Evolutionary conservation across 192 early-diverging fungal genomes (phyloP), one percentile per base, ranked within the genome.

Genomic region (Geosiphon pyriformis): DNA sequence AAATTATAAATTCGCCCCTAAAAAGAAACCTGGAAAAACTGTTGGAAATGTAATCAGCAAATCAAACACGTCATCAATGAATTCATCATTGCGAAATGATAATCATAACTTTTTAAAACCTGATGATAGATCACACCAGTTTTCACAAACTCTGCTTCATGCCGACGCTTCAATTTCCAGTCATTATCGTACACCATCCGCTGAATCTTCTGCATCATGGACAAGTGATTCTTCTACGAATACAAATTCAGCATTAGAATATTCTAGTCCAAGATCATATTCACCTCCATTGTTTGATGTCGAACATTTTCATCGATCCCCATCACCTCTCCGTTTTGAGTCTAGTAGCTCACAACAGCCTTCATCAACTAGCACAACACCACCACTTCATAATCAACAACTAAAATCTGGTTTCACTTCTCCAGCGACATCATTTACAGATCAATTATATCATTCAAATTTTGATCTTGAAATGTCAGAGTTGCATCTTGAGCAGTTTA

Each of bases 1-100:
- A 10, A 27, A 68, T 30, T 78, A 70, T 49, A 78, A 78, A 64
- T 78, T 78, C 63, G 46, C 70, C 2, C 76, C 76, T 1, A 57
- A 33, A 34, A 74, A 78, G 68, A 65, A 65, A 27, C n/a, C 27
- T 30, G 23, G 26, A 34, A 65, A 65, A 15, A 65, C 46, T 37
- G 27, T 3, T 37, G 15, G 18, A 7, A 37, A 54, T 32, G 37
- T 35, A 8, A 48, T 61, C 17, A 35, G 46, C 12, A 48, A 26
- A 61, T 37, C 59, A 17, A 12, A 3, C 8, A 3, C 35, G 4
- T 46, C 18, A 8, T 0, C 7, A 6, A 20, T 15, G 42, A 42
- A 2, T 26, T 10, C 7, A 20, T 22, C 6, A 42, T 18, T 4
- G 42, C 0, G 31, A 61, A 35, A 11, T 46, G 33, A 15, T 11